Conservation (phyloP, 441 rosid species). For the Gossypium aridum region DNA sequence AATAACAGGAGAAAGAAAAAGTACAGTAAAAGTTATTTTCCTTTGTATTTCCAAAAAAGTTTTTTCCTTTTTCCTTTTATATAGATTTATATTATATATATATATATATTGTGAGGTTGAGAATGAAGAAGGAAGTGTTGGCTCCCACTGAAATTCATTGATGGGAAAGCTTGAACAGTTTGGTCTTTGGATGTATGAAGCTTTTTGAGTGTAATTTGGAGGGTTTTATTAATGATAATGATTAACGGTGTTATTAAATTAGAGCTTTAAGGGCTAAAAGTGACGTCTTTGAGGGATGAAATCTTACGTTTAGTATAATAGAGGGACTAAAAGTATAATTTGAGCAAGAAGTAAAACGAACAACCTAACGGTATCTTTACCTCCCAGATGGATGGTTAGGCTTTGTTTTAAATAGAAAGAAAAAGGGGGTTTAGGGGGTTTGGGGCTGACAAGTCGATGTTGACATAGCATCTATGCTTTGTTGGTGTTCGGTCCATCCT, state of each 20-base stretch:
- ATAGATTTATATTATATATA: background rate
- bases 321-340: no score
- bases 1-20: background rate
- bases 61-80: background rate
- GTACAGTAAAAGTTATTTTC: background rate
- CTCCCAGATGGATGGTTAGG: background rate
- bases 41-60: background rate
- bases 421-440: background rate
- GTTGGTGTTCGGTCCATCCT: slow-evolving; percentile 12
- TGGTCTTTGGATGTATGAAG: background rate
- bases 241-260: no score
- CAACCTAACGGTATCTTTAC: slow-evolving; percentile 13
- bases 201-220: background rate
- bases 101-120: slow-evolving; percentile 16
- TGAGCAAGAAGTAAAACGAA: background rate
- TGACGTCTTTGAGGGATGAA: no score
- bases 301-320: no score
- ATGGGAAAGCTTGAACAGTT: slow-evolving; percentile 6
- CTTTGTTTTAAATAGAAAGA: background rate
- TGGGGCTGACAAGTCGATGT: slow-evolving; percentile 28
- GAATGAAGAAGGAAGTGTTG: slow-evolving; percentile 2
- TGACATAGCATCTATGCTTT: slow-evolving; percentile 22
- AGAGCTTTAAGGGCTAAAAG: no score
- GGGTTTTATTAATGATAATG: no score
- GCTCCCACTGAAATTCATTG: background rate